Evolutionary conservation across 2,329 filamentous ascomycete species (phyloP).

Genomic region (Neurospora sp.): DNA sequence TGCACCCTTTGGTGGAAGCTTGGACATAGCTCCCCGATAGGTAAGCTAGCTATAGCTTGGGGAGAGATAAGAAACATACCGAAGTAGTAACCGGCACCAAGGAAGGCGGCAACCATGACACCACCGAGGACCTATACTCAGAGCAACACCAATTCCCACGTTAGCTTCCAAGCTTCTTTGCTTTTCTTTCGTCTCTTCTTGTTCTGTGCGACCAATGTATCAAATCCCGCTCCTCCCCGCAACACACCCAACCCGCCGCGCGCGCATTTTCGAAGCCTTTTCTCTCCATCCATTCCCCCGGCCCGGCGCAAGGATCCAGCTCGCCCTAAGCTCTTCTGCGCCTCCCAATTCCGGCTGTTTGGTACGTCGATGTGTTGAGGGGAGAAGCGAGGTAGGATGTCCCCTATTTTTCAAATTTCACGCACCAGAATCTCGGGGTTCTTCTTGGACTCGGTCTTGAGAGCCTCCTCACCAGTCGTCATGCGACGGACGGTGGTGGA

Average conservation of each 20-base stretch:
- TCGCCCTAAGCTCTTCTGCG: neutral
- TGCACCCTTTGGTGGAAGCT: neutral
- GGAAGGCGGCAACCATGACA: slow-evolving; percentile 83
- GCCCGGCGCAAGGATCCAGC: neutral
- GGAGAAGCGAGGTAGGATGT: neutral
- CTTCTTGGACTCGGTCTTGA: slow-evolving; percentile 50
- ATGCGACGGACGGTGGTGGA: slow-evolving; percentile 44
- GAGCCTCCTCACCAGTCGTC: slow-evolving; percentile 34
- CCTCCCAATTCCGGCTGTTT: neutral
- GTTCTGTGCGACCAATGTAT: neutral
- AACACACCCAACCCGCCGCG: neutral
- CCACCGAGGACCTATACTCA: slow-evolving; percentile 67
- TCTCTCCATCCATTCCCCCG: neutral
- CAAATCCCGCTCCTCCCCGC: neutral
- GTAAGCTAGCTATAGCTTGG: neutral
- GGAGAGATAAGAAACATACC: slow-evolving; percentile 37
- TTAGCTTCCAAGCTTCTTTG: neutral
- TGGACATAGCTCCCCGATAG: neutral
- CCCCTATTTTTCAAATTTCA: slow-evolving; percentile 18
- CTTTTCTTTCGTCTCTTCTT: neutral
- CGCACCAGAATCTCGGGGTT: slow-evolving; percentile 38
- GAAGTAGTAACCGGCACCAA: slow-evolving; percentile 84
- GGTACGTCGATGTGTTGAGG: neutral
- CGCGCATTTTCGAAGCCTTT: neutral
- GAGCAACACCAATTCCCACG: neutral